Conservation (phyloP, 2,329 filamentous ascomycete species). For the Geosmithia flava region DNA sequence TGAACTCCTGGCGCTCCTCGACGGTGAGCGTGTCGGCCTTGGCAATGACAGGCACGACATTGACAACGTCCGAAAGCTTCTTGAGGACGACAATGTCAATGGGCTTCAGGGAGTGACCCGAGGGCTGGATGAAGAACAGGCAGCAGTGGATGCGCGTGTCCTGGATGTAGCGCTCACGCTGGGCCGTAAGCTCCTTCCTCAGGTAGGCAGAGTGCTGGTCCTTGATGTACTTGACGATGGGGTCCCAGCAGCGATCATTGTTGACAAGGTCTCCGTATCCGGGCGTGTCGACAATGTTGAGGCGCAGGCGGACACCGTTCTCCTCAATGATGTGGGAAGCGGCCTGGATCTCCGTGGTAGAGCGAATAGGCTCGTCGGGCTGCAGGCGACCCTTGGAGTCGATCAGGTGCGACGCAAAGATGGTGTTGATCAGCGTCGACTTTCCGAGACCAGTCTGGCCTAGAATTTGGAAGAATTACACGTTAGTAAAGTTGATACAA, state of each 20-base stretch:
- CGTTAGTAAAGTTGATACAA: slow-evolving; percentile 3
- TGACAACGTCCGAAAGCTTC: slow-evolving; percentile 98
- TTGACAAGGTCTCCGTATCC: slow-evolving; percentile 98
- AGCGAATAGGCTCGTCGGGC: slow-evolving; percentile 85
- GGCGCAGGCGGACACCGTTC: slow-evolving; percentile 90
- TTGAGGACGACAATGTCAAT: slow-evolving; percentile 99
- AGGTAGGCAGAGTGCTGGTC: slow-evolving; percentile 99
- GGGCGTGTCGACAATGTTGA: slow-evolving; percentile 98
- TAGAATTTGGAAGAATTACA: slow-evolving; percentile 22
- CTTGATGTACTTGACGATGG: slow-evolving; percentile 99
- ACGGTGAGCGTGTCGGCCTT: slow-evolving; percentile 95
- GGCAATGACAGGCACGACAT: slow-evolving; percentile 96
- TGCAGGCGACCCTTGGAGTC: slow-evolving; percentile 93
- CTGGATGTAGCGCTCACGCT: slow-evolving; percentile 98
- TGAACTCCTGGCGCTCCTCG: slow-evolving; percentile 92
- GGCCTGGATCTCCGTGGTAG: slow-evolving; percentile 95
- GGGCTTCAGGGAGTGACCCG: slow-evolving; percentile 94
- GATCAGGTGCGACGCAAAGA: slow-evolving; percentile 98
- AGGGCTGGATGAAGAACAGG: slow-evolving; percentile 98
- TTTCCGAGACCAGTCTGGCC: slow-evolving; percentile 98
- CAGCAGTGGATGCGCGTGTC: slow-evolving; percentile 99
- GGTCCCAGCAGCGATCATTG: slow-evolving; percentile 99
- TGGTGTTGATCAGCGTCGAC: slow-evolving; percentile 98
- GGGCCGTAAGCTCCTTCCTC: slow-evolving; percentile 96
- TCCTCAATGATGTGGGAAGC: slow-evolving; percentile 99